Evolutionary conservation across 352 stramenopile species (phyloP).

Genomic region (Elongisporangium anandrum): DNA sequence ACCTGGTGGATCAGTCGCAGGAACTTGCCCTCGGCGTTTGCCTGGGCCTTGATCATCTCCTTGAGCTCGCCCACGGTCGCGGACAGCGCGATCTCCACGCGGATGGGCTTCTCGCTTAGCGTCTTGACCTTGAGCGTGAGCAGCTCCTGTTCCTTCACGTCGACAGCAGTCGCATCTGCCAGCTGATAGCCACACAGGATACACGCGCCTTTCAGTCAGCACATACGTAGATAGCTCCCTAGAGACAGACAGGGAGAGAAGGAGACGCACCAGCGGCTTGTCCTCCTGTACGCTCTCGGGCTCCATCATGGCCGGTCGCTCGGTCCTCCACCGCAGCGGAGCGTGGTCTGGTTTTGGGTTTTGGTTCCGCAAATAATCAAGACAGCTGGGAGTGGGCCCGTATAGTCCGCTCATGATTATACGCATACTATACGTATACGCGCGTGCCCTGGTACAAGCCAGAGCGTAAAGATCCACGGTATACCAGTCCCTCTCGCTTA

Average conservation of each 20-base stretch:
- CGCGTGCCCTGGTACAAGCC: too few relatives aligned
- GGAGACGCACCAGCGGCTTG: conserved; percentile 42
- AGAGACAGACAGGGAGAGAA: not conserved
- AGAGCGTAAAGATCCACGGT: not conserved
- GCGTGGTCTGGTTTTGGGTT: conserved; percentile 16
- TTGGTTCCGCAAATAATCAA: conserved; percentile 10
- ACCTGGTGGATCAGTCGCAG: conserved; percentile 81
- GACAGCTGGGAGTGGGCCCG: not conserved
- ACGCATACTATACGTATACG: not conserved
- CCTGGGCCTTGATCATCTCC: conserved; percentile 70
- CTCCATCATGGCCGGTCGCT: conserved; percentile 47
- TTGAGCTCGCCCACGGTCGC: conserved; percentile 69
- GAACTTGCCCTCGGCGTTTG: conserved; percentile 78
- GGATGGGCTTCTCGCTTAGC: conserved; percentile 80
- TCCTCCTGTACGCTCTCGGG: conserved; percentile 55
- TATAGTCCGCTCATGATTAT: not conserved
- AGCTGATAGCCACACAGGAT: conserved; percentile 24
- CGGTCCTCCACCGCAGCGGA: conserved; percentile 9
- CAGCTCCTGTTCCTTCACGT: conserved; percentile 49
- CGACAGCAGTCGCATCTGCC: conserved; percentile 36
- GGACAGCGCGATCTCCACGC: conserved; percentile 61
- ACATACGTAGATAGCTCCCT: too few relatives aligned
- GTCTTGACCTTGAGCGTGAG: conserved; percentile 84
- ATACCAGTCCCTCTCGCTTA: conserved; percentile 1
- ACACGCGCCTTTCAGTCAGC: too few relatives aligned